These are phyloP conservation scores for Trichoderma guizhouense DNA, from an alignment of 2,329 filamentous ascomycete genomes.

Conservation along the genomic window DNA sequence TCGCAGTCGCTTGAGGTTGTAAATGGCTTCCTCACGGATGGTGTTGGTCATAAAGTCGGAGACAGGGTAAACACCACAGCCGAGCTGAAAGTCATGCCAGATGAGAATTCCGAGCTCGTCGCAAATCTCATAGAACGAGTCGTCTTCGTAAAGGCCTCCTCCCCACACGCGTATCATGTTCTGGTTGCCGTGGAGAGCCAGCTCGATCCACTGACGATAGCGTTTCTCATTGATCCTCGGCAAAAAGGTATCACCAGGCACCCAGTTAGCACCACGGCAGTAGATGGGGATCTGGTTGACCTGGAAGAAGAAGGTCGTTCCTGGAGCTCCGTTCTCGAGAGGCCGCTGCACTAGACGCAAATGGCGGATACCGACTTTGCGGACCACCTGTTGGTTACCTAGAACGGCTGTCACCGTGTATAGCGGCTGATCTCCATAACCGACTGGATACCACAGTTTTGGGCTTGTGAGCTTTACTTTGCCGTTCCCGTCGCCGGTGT, in stretches of 20 bases:
- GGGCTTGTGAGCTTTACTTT: slow-evolving; percentile 39
- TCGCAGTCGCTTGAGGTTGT: slow-evolving; percentile 56
- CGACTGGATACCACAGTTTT: slow-evolving; percentile 67
- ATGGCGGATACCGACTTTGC: slow-evolving; percentile 62
- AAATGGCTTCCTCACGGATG: slow-evolving; percentile 56
- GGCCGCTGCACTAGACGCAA: slow-evolving; percentile 53
- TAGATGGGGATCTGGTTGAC: slow-evolving; percentile 70
- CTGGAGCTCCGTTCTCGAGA: slow-evolving; percentile 54
- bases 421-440: slow-evolving; percentile 67
- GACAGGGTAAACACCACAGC: slow-evolving; percentile 56
- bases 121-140: slow-evolving; percentile 63
- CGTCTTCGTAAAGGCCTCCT: slow-evolving; percentile 66
- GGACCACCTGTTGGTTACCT: slow-evolving; percentile 34
- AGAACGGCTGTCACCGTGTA: slow-evolving; percentile 58
- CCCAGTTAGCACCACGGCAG: slow-evolving; percentile 75
- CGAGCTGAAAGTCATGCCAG: slow-evolving; percentile 72
- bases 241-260: slow-evolving; percentile 71
- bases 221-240: slow-evolving; percentile 59
- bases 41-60: slow-evolving; percentile 56
- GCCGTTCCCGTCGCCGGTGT: not conserved
- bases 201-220: slow-evolving; percentile 67
- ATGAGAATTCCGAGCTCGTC: slow-evolving; percentile 65
- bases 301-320: slow-evolving; percentile 64
- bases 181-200: slow-evolving; percentile 69
- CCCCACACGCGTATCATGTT: slow-evolving; percentile 74